A percentile compares a stretch with the other conserved stretches of the same genome.
Conservation (phyloP, 2,329 filamentous ascomycete genomes). For the Paradendryphiella salina region DNA sequence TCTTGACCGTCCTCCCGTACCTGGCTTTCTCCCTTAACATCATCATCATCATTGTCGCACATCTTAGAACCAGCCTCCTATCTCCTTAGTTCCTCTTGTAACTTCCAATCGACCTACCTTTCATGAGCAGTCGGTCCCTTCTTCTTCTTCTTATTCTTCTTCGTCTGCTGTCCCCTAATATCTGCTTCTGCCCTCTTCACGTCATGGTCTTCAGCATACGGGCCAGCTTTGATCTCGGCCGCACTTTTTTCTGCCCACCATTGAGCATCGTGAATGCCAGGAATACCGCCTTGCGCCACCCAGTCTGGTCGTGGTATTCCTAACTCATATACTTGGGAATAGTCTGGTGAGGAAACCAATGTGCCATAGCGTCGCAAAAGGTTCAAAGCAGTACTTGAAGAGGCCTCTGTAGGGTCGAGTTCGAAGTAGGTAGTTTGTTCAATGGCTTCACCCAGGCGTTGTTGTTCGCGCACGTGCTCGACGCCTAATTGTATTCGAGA, state of each 20-base stretch:
- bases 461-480: not conserved
- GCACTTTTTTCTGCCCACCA: conserved; percentile 19
- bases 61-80: conserved; percentile 2
- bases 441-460: not conserved
- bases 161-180: conserved; percentile 4
- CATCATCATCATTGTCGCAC: not conserved
- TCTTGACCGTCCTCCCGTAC: not conserved
- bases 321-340: conserved; percentile 3
- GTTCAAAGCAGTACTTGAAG: not conserved
- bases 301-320: conserved; percentile 10
- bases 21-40: not conserved
- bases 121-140: not conserved
- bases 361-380: conserved; percentile 6
- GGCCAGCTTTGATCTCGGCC: conserved; percentile 17
- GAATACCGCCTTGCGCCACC: conserved; percentile 1
- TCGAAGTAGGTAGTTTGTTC: conserved; percentile 13
- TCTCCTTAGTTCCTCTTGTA: conserved; percentile 14
- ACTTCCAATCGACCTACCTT: conserved; percentile 11
- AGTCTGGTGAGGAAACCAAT: not conserved
- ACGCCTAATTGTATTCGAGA: conserved; percentile 9
- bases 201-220: conserved; percentile 11
- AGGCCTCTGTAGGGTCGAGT: not conserved
- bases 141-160: conserved; percentile 1
- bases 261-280: conserved; percentile 6
- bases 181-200: not conserved